Evolutionary conservation across 2,329 filamentous ascomycete species (phyloP).

Genomic region (Dichotomopilus funicola): DNA sequence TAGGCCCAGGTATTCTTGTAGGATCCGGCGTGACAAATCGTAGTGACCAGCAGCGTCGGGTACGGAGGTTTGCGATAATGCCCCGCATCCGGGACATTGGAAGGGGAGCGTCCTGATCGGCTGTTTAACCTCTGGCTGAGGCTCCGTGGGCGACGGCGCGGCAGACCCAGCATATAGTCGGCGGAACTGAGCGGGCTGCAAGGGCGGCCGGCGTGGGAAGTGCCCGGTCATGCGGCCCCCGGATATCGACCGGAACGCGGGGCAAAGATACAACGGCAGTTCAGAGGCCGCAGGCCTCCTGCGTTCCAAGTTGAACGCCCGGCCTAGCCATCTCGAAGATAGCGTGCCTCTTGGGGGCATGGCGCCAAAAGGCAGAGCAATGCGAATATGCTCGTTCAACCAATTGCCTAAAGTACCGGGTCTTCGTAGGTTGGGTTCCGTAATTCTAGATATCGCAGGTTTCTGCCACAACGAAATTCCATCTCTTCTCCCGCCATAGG

Average conservation of each 20-base stretch:
- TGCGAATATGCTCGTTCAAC: neutral
- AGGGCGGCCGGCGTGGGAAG: constrained; percentile 1
- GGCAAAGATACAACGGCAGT: constrained; percentile 25
- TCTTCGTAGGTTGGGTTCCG: neutral
- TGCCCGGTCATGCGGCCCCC: neutral
- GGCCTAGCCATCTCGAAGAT: constrained; percentile 21
- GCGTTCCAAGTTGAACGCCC: constrained; percentile 22
- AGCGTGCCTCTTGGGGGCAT: constrained; percentile 18
- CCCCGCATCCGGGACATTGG: constrained; percentile 59
- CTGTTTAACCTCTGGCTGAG: neutral
- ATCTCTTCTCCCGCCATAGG: neutral
- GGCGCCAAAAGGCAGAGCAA: neutral
- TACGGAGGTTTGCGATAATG: constrained; percentile 51
- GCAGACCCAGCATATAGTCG: constrained; percentile 12
- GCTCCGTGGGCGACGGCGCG: neutral
- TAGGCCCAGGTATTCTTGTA: constrained; percentile 41
- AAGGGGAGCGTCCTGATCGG: constrained; percentile 38
- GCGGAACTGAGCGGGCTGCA: constrained; percentile 11
- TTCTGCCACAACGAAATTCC: neutral
- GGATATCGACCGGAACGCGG: constrained; percentile 19
- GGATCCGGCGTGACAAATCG: constrained; percentile 43
- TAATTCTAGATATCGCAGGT: neutral
- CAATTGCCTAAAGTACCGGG: neutral
- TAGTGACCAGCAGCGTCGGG: constrained; percentile 53
- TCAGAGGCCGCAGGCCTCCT: constrained; percentile 11